Conservation (phyloP, 306 rosid genomes). For the Geum urbanum region DNA sequence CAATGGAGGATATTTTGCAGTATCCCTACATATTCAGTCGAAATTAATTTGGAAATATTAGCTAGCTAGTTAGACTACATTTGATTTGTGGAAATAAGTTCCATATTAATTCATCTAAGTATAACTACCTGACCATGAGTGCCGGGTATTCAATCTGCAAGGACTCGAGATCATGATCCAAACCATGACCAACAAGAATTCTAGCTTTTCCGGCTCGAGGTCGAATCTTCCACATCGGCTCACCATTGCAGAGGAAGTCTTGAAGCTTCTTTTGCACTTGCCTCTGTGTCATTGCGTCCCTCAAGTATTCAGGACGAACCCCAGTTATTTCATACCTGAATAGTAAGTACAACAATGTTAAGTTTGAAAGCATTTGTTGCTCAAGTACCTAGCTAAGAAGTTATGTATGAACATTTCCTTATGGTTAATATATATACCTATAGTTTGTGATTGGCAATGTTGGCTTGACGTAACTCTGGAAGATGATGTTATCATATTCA, state of each 20-base stretch:
- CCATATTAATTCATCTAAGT: not conserved
- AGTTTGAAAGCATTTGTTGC: not conserved
- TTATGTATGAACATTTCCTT: not conserved
- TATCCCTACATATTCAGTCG: conserved; percentile 52
- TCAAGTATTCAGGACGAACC: conserved; percentile 67
- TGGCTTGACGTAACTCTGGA: conserved; percentile 79
- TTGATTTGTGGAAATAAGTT: no score
- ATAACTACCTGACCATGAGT: conserved; percentile 54
- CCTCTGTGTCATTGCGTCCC: conserved; percentile 75
- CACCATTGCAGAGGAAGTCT: conserved; percentile 85
- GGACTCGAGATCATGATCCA: conserved; percentile 77
- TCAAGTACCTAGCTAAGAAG: not conserved
- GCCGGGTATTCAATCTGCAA: conserved; percentile 68
- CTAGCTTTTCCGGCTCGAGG: conserved; percentile 63
- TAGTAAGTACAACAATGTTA: not conserved
- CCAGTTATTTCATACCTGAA: conserved; percentile 87
- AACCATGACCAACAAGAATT: conserved; percentile 81
- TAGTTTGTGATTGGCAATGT: conserved; percentile 68
- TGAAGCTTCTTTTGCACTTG: conserved; percentile 79
- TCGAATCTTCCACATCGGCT: conserved; percentile 77
- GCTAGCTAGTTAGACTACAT: no score
- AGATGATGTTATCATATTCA: conserved; percentile 69
- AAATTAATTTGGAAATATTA: not conserved
- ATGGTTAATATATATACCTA: conserved; percentile 35
- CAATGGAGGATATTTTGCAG: conserved; percentile 90